Conservation (phyloP, 768 basidiomycete genomes). For the Hygrocybe coccinea region DNA sequence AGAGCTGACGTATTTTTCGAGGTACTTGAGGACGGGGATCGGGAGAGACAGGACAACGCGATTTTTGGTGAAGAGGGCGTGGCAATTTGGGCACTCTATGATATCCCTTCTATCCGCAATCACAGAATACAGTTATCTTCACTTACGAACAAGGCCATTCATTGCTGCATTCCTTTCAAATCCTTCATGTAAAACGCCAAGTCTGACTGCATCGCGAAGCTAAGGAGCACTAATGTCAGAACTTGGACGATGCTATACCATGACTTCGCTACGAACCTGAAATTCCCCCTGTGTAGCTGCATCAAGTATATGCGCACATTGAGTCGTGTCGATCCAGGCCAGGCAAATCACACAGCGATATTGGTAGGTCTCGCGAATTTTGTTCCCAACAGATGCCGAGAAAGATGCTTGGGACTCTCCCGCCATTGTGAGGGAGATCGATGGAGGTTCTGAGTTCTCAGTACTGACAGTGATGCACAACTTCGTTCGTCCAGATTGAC, state of each 20-base stretch:
- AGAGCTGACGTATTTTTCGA: conserved; percentile 7
- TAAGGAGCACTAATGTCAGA: conserved; percentile 5
- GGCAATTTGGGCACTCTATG: conserved; percentile 11
- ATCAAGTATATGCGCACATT: conserved; percentile 10
- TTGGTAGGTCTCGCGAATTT: conserved; percentile 9
- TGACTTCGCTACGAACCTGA: conserved; percentile 8
- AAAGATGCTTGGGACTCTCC: conserved; percentile 12
- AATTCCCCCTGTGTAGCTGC: conserved; percentile 9
- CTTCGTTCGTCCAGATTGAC: no score
- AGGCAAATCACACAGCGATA: conserved; percentile 12
- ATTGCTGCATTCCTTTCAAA: conserved; percentile 7
- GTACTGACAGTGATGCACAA: conserved; percentile 1
- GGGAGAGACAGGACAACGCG: conserved; percentile 7
- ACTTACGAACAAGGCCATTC: conserved; percentile 12
- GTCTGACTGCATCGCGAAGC: conserved; percentile 11
- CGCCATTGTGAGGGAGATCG: conserved; percentile 9
- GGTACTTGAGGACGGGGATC: conserved; percentile 10
- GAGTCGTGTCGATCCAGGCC: conserved; percentile 6
- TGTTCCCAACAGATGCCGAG: conserved; percentile 9
- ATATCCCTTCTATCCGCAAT: conserved; percentile 9
- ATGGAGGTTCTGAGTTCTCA: conserved; percentile 3
- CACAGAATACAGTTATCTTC: conserved; percentile 9
- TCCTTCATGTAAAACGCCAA: conserved; percentile 8
- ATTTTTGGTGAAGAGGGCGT: conserved; percentile 9
- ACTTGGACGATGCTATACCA: conserved; percentile 8